A percentile compares a stretch with the other conserved stretches of the same genome.
These are phyloP conservation scores for Monotropa hypopitys DNA, from an alignment of 179 eudicot species.

Conservation along the genomic window DNA sequence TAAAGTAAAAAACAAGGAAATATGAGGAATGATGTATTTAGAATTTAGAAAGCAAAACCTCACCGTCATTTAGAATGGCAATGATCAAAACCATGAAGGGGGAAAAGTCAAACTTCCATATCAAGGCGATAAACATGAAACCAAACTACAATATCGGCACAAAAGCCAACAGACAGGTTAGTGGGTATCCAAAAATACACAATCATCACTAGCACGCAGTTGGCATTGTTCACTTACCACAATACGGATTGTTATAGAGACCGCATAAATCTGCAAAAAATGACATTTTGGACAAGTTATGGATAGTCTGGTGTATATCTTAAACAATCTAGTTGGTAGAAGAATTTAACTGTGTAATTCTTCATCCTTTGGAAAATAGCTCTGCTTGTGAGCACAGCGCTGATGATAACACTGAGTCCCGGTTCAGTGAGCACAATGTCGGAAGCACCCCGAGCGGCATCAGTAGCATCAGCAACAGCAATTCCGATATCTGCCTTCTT, in stretches of 20 bases:
- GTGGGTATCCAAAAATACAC: not conserved
- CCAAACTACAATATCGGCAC: slow-evolving; percentile 31
- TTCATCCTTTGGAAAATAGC: slow-evolving; percentile 97
- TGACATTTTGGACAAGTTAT: slow-evolving; percentile 7
- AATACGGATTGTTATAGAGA: slow-evolving; percentile 82
- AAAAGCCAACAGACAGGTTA: slow-evolving; percentile 1
- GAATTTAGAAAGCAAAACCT: slow-evolving; percentile 9
- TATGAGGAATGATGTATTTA: not conserved
- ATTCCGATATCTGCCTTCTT: slow-evolving; percentile 92
- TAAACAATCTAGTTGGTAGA: not conserved
- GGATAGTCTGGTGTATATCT: not conserved
- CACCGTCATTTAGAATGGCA: slow-evolving; percentile 74
- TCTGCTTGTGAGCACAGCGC: slow-evolving; percentile 75
- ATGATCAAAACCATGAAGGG: slow-evolving; percentile 84
- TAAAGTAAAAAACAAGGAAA: not conserved
- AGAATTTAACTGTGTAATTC: slow-evolving; percentile 50
- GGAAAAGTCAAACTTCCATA: slow-evolving; percentile 75
- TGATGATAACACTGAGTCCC: slow-evolving; percentile 72
- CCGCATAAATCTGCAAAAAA: slow-evolving; percentile 66
- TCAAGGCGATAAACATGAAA: slow-evolving; percentile 58
- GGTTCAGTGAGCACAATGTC: slow-evolving; percentile 85
- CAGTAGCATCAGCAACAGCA: slow-evolving; percentile 87
- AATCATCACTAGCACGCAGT: not conserved
- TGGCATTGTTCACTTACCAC: slow-evolving; percentile 33
- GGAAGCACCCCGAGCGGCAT: slow-evolving; percentile 83